Evolutionary conservation across 768 basidiomycete genomes (phyloP).

Genomic region (Gyrodon lividus): DNA sequence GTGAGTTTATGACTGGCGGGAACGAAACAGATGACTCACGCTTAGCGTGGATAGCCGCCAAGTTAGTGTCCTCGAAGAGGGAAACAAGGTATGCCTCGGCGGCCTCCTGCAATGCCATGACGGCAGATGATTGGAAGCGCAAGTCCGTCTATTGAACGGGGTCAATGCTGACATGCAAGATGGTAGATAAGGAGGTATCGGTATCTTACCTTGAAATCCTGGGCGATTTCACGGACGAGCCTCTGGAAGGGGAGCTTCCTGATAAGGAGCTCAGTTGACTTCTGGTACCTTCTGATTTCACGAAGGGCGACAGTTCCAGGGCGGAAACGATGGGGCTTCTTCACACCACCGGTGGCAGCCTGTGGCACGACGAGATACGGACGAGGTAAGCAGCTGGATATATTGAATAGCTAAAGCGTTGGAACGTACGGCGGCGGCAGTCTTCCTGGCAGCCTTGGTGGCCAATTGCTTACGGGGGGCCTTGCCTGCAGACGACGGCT

Average conservation of each 20-base stretch:
- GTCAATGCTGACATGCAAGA: neutral
- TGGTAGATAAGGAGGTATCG: conserved; percentile 10
- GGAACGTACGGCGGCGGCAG: conserved; percentile 60
- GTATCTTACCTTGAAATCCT: conserved; percentile 82
- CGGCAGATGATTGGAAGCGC: conserved; percentile 94
- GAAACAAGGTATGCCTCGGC: conserved; percentile 88
- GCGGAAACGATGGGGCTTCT: conserved; percentile 99
- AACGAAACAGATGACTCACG: conserved; percentile 38
- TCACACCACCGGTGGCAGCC: conserved; percentile 93
- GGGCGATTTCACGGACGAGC: conserved; percentile 95
- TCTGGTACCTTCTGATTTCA: conserved; percentile 98
- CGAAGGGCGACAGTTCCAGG: conserved; percentile 98
- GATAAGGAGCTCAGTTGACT: conserved; percentile 98
- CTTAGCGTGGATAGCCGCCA: conserved; percentile 90
- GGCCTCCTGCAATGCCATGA: conserved; percentile 92
- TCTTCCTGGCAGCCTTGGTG: conserved; percentile 93
- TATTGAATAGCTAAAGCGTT: neutral
- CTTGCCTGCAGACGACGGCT: conserved; percentile 54
- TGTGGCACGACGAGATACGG: conserved; percentile 24
- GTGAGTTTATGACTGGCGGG: conserved; percentile 10
- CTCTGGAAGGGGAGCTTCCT: conserved; percentile 99
- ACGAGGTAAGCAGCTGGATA: conserved; percentile 6
- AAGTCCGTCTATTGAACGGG: conserved; percentile 63
- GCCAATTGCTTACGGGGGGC: conserved; percentile 94
- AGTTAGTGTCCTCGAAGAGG: conserved; percentile 86